Evolutionary conservation across 1,284 basidiomycete genomes (phyloP).

Genomic region (Grifola frondosa): DNA sequence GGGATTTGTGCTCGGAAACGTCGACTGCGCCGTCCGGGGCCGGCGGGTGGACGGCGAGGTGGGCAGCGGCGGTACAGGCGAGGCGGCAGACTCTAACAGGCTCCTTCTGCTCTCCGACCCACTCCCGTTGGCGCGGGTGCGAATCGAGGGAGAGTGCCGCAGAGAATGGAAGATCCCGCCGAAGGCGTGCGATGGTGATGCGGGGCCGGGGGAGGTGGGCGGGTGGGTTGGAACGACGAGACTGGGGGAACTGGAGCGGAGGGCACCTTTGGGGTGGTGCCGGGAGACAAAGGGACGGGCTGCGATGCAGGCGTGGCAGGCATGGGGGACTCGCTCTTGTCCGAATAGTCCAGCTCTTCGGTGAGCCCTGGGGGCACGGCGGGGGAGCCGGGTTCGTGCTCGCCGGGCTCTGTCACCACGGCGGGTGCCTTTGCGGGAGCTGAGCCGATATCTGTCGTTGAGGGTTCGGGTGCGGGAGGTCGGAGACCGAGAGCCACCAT

Average conservation of each 20-base stretch:
- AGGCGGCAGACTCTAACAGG: constrained; percentile 10
- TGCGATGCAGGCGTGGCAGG: constrained; percentile 23
- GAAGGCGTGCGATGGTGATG: constrained; percentile 12
- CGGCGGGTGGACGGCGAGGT: constrained; percentile 17
- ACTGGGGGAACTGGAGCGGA: constrained; percentile 8
- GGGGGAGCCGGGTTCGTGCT: constrained; percentile 24
- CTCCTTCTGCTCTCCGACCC: constrained; percentile 18
- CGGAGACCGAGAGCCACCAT: constrained; percentile 65
- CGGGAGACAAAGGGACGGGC: constrained; percentile 10
- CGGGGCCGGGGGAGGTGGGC: constrained; percentile 7
- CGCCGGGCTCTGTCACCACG: constrained; percentile 10
- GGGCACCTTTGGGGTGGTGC: constrained; percentile 7
- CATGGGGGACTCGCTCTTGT: constrained; percentile 34
- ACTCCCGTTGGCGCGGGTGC: constrained; percentile 17
- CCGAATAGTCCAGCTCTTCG: constrained; percentile 35
- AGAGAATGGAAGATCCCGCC: constrained; percentile 28
- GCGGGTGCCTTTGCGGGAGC: constrained; percentile 22
- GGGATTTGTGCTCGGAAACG: constrained; percentile 17
- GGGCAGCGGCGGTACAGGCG: constrained; percentile 24
- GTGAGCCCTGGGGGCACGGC: constrained; percentile 55
- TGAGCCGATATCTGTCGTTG: constrained; percentile 21
- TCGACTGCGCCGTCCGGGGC: constrained; percentile 18
- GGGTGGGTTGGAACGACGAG: constrained; percentile 12
- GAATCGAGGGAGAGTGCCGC: constrained; percentile 30
- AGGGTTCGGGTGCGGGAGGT: constrained; percentile 24